Evolutionary conservation across 768 basidiomycete genomes (phyloP), one percentile per base, ranked within the genome.

Genomic region (Hemileccinum impolitum): DNA sequence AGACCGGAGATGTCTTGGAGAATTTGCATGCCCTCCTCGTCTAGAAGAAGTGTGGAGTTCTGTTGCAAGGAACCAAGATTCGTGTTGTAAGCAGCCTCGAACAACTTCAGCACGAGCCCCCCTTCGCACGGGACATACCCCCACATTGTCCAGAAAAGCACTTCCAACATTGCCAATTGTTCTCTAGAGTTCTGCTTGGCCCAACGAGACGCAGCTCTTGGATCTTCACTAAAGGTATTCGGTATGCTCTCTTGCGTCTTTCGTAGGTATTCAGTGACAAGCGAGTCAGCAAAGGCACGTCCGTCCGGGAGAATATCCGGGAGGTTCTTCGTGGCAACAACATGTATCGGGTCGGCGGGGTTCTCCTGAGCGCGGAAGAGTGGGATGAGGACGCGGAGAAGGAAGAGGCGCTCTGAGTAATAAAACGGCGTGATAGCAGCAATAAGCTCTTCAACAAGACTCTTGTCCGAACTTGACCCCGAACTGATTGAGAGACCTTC

Each of bases 141-240:
- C 83, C 87, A 94, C 79, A 93, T 85, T 5, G 83, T 77, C 81
- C 90, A 90, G 67, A 96, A 97, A 39, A 96, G 73, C 30, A 94
- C 80, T 56, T 96, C 91, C 42, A 96, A 71, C 37, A 93, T 62
- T 11, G 84, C 82, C 36, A 92, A 70, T 64, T 95, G 94, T 60
- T 94, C 85, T 59, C 78, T 80, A 28, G 77, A 61, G 59, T 81
- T 85, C 65, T 91, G 85, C 69, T 86, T 88, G 34, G 79, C 85
- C 80, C 84, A 87, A 35, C 70, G 66, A n/a, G 82, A 76, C 10
- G 81, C 83, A 15, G 73, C 72, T 52, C 74, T 76, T 15, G 83
- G 84, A 54, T 87, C 76, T 3, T 68, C 65, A n/a, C 55, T 65
- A 18, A 75, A 65, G 11, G 66, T 62, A 40, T 70, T 72, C 0